phyloP scores from a whole-genome alignment of 805 yeast genomes.

The Saccharomycopsis olivae region DNA sequence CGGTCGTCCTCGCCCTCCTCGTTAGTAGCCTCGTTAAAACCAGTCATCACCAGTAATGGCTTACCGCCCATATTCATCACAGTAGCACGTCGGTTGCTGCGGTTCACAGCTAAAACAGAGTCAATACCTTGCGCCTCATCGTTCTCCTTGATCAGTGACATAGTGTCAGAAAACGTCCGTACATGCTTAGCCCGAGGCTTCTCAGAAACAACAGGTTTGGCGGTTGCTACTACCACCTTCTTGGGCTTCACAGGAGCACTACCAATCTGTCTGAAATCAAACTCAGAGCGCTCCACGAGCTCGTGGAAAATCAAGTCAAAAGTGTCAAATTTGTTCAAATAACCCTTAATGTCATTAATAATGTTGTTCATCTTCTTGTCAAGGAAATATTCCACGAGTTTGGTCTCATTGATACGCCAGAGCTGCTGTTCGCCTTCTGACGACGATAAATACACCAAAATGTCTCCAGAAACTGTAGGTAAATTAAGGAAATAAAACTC shows the following conservation, averaged over 20 bases:
- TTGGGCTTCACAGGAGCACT: too few species aligned
- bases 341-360: conserved; percentile 12
- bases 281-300: conserved; percentile 10
- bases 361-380: conserved; percentile 12
- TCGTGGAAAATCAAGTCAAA: conserved; percentile 16
- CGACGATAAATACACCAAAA: too few species aligned
- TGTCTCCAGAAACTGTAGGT: too few species aligned
- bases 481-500: too few species aligned
- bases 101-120: too few species aligned
- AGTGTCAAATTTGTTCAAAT: conserved; percentile 15
- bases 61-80: background rate
- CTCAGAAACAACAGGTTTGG: background rate
- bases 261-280: conserved; percentile 5
- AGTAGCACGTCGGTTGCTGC: background rate
- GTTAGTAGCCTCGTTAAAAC: background rate
- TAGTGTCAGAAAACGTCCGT: background rate
- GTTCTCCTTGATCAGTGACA: background rate
- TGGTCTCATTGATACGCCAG: too few species aligned
- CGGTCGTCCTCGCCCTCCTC: background rate
- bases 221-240: too few species aligned
- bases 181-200: background rate
- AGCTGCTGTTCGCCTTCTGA: too few species aligned
- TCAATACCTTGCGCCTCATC: background rate
- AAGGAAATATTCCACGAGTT: too few species aligned
- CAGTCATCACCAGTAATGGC: background rate